A percentile compares a stretch with the other conserved stretches of the same genome.
Evolutionary conservation across 495 filamentous ascomycete species (phyloP).

Genomic region (Lepidopterella palustris): DNA sequence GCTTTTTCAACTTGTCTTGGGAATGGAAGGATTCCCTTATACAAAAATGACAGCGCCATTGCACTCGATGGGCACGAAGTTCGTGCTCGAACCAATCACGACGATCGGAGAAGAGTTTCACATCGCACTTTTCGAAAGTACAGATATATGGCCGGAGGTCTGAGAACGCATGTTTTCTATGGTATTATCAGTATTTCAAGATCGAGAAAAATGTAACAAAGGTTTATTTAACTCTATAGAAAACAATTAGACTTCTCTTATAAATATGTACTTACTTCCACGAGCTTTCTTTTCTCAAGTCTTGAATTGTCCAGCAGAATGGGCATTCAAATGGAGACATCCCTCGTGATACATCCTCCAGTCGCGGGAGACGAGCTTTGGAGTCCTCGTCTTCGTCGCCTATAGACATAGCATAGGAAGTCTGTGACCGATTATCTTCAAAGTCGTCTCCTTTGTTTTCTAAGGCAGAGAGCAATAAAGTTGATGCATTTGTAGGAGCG

Average conservation of each 20-base stretch:
- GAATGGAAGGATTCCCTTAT: not conserved
- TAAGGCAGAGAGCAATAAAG: slow-evolving; percentile 5
- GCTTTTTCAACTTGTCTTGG: not conserved
- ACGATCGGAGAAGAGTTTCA: slow-evolving; percentile 4
- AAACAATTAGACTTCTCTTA: too few relatives aligned
- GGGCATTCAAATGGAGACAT: slow-evolving; percentile 17
- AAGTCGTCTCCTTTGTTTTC: not conserved
- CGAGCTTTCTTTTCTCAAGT: not conserved
- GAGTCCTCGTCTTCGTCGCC: slow-evolving; percentile 5
- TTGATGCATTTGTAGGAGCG: slow-evolving; percentile 21
- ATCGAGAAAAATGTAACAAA: not conserved
- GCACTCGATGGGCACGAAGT: not conserved
- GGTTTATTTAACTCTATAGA: not conserved
- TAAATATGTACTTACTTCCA: slow-evolving; percentile 10
- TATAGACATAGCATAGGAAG: slow-evolving; percentile 11
- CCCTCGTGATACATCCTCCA: slow-evolving; percentile 4
- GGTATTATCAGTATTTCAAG: not conserved
- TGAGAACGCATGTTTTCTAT: slow-evolving; percentile 8
- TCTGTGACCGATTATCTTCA: slow-evolving; percentile 5
- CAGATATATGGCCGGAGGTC: slow-evolving; percentile 12
- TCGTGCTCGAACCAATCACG: slow-evolving; percentile 17
- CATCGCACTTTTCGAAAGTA: slow-evolving; percentile 10
- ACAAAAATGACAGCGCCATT: slow-evolving; percentile 8
- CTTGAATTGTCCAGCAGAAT: slow-evolving; percentile 14
- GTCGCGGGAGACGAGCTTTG: not conserved